A percentile compares a stretch with the other conserved stretches of the same genome.
These are phyloP conservation scores for Musa balbisiana DNA, from an alignment of 202 grass and related monocot genomes.

Conservation along the genomic window DNA sequence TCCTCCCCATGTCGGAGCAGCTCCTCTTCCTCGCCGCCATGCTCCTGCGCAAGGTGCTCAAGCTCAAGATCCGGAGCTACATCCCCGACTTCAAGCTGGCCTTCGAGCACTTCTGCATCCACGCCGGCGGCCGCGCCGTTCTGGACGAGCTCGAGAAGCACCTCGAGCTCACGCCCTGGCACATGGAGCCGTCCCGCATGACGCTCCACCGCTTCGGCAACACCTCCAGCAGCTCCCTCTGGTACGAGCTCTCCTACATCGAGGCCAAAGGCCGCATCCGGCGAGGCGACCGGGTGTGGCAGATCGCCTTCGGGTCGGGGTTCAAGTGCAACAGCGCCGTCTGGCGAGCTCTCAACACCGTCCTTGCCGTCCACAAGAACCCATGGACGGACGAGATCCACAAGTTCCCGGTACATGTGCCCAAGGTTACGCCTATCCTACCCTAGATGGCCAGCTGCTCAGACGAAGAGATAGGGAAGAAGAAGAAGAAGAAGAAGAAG, in stretches of 20 bases:
- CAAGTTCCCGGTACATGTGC: neutral
- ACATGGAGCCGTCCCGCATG: conserved; percentile 90
- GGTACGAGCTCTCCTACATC: conserved; percentile 83
- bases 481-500: too few species aligned
- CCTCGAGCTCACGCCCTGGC: conserved; percentile 55
- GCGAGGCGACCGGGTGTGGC: conserved; percentile 59
- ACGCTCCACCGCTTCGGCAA: conserved; percentile 89
- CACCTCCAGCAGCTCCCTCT: conserved; percentile 88
- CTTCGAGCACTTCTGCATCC: conserved; percentile 93
- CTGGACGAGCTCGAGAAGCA: conserved; percentile 76
- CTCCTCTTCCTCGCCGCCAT: conserved; percentile 8
- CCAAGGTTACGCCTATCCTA: neutral
- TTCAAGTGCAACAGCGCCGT: conserved; percentile 90
- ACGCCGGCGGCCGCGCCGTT: conserved; percentile 73
- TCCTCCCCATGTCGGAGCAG: conserved; percentile 15
- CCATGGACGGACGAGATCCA: conserved; percentile 9
- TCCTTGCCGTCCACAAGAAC: neutral
- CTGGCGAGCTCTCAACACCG: neutral
- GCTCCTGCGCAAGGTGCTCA: neutral
- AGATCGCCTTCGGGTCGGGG: conserved; percentile 77
- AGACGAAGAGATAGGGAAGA: too few species aligned
- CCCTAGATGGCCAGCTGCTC: neutral
- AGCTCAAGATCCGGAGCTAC: conserved; percentile 6
- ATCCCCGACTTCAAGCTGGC: conserved; percentile 72
- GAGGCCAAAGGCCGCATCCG: conserved; percentile 54